phyloP scores from a whole-genome alignment of 176 grass and related monocot genomes.

The Cenchrus purpureus region DNA sequence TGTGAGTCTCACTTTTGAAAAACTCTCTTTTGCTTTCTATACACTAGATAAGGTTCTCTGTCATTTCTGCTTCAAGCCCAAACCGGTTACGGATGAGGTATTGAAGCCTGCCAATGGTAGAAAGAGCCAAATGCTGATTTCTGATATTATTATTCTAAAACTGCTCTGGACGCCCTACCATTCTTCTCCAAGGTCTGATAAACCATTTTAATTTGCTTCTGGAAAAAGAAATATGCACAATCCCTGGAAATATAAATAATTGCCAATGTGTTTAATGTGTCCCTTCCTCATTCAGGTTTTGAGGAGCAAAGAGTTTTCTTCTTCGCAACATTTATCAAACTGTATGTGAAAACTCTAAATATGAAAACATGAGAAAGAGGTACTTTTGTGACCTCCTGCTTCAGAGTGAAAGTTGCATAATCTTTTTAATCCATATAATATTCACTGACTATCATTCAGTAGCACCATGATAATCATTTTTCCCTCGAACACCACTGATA shows the following conservation, averaged over 20 bases:
- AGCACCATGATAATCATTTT: not conserved
- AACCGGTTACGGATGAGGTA: constrained; percentile 65
- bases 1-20: constrained; percentile 9
- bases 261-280: constrained; percentile 31
- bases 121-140: constrained; percentile 86
- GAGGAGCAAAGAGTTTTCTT: constrained; percentile 89
- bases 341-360: constrained; percentile 89
- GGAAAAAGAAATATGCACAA: not conserved
- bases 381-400: constrained; percentile 31
- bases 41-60: constrained; percentile 90
- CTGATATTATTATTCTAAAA: constrained; percentile 96
- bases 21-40: constrained; percentile 25
- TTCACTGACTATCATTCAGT: not conserved
- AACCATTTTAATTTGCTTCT: constrained; percentile 16
- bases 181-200: constrained; percentile 81
- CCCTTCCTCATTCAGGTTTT: constrained; percentile 63
- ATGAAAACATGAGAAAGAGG: constrained; percentile 86
- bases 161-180: constrained; percentile 88
- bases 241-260: constrained; percentile 26
- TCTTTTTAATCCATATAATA: not conserved
- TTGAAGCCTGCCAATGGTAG: constrained; percentile 77
- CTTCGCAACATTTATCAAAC: constrained; percentile 88
- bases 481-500: not conserved
- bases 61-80: constrained; percentile 94
- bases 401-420: constrained; percentile 31